Base-by-base conservation (phyloP, 768 basidiomycete species). In the Panellus pusillus region DNA sequence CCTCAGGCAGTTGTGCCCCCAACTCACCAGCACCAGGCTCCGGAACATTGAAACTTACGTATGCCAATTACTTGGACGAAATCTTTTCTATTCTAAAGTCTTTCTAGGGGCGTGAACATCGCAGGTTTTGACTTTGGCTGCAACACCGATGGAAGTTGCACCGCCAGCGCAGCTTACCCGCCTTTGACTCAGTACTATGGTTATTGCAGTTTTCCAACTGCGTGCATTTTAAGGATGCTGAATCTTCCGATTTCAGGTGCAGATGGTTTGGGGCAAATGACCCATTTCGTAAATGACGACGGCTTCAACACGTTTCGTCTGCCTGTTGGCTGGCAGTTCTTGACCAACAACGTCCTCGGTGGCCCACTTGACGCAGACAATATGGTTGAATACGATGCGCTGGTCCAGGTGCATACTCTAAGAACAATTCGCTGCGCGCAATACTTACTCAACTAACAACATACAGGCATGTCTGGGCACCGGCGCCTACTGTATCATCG, bases 321-420 rank as follows among this genome's bases (percentile, higher is more conserved):
- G 17, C 82, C 84, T 1, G 77, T 81, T 6, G 78, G 75, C 20
- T 85, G 84, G 82, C 84, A 84, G 60, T 81, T 71, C 64, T 69
- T 81, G 39, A 73, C 72, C 0, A 67, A 71, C 57, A 60, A 70
- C 54, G 64, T 72, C 18, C 58, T 70, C 38, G 73, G 70, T 29
- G 77, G 74, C 3, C 61, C 70, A 6, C 63, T 84, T 24, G 66
- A 78, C 64, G 56, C 71, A 9, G 67, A 62, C 9, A 79, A 78
- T 52, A 74, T 84, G 50, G 64, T 66, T 1, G 66, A 76, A 52
- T 84, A 84, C 61, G 77, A 85, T 55, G 70, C 65, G 14, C 72
- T 81, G 28, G 78, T 82, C 17, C 74, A 82, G 65, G 74, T 74
- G 53, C 57, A 62, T 50, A 17, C 12, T 28, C 20, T 11, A 24